phyloP scores from a whole-genome alignment of 2,329 filamentous ascomycete species.

The Coniella vitis region DNA sequence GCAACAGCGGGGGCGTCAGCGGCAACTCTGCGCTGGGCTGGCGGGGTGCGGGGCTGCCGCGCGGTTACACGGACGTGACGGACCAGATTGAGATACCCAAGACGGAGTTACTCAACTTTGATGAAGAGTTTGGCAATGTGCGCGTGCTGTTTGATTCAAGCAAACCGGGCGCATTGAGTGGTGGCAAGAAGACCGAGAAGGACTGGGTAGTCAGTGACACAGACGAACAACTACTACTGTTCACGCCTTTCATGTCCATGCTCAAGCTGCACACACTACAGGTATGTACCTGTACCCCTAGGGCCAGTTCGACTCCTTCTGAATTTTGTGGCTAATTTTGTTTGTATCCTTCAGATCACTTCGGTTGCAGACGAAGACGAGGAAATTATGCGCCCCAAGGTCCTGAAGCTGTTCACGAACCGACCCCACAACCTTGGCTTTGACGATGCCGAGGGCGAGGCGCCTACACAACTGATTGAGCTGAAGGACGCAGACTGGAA shows the following conservation, averaged over 20 bases:
- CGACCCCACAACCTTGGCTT: slow-evolving; percentile 86
- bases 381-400: slow-evolving; percentile 71
- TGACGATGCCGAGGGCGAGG: slow-evolving; percentile 83
- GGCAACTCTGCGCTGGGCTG: slow-evolving; percentile 49
- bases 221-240: slow-evolving; percentile 93
- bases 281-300: slow-evolving; percentile 31
- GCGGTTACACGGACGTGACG: slow-evolving; percentile 78
- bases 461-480: slow-evolving; percentile 72
- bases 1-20: slow-evolving; percentile 32
- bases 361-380: slow-evolving; percentile 64
- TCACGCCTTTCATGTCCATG: slow-evolving; percentile 78
- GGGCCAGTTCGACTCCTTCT: background rate
- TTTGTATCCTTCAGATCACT: slow-evolving; percentile 56
- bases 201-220: slow-evolving; percentile 97
- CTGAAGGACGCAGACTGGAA: slow-evolving; percentile 77
- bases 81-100: slow-evolving; percentile 72
- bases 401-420: slow-evolving; percentile 82
- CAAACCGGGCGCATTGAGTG: slow-evolving; percentile 58
- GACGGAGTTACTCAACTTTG: slow-evolving; percentile 81
- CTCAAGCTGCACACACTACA: slow-evolving; percentile 82
- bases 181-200: slow-evolving; percentile 48
- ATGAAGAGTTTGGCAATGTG: slow-evolving; percentile 67
- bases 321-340: background rate
- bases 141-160: slow-evolving; percentile 64
- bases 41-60: slow-evolving; percentile 68